Evolutionary conservation across 2,329 filamentous ascomycete genomes (phyloP), one percentile per base, ranked within the genome.

Genomic region (Venturia nashicola): DNA sequence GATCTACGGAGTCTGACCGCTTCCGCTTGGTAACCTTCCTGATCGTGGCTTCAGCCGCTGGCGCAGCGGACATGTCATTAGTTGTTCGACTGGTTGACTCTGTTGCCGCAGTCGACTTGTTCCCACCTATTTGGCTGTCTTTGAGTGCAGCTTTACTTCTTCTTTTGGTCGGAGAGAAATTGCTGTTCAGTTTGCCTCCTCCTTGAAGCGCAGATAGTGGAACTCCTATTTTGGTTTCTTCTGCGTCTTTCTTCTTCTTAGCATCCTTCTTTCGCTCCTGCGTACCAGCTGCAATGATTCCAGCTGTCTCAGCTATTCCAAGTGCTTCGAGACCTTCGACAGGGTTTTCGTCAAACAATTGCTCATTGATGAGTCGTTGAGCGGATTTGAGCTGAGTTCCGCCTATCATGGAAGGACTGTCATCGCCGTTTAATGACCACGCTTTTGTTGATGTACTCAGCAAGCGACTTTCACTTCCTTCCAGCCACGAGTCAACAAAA

Each of bases 401-500:
- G 0, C 86, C 85, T 27, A 86, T 76, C 39, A 87, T 75, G 1
- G 84, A 71, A 20, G 77, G 75, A 8, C 77, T 69, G 0, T 75
- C 73, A 11, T 69, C 70, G 3, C 73, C 72, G 20, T 46, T 48
- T 39, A 96, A 80, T 0, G 89, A 85, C 88, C 91, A 96, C 3
- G 82, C 78, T 5, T 39, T 18, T n/a, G 32, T 51, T 5, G 46
- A 32, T 11, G 20, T 27, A n/a, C 44, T 48, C n/a, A 23, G 20
- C 9, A n/a, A 3, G n/a, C n/a, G 5, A 18, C 77, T 73, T 2
- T 82, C 82, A 3, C 82, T 80, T 0, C 81, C 79, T 12, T 78
- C 77, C 0, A 90, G 88, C 70, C 93, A 91, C 39, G 83, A 76
- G 2, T 83, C 71, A 2, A 96, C 75, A 65, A 86, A 88, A 12